Percentiles rank a stretch among this genome's conserved stretches.
Evolutionary conservation across 768 basidiomycete genomes (phyloP).

Genomic region (Psilocybe subaeruginosa): DNA sequence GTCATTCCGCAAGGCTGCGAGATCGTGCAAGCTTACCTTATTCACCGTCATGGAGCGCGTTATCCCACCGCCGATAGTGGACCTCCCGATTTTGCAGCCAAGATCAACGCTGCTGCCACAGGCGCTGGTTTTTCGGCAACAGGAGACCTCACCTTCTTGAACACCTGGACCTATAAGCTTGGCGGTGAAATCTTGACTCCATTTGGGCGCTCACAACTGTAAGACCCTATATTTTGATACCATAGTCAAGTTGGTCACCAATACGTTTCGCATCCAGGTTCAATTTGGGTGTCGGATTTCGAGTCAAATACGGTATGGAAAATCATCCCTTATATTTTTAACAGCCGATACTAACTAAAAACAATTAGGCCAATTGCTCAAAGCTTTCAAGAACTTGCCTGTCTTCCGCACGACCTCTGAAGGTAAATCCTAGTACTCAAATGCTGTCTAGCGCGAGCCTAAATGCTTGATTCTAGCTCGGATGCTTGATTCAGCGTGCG

Average conservation of each 20-base stretch:
- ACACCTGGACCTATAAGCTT: conserved; percentile 7
- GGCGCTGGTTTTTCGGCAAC: not conserved
- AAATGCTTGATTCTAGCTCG: conserved; percentile 25
- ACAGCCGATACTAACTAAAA: not conserved
- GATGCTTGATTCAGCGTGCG: conserved; percentile 53
- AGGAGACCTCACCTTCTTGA: not conserved
- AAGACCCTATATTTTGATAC: not conserved
- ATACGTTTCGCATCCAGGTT: not conserved
- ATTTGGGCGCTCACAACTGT: not conserved
- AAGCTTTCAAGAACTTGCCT: conserved; percentile 48
- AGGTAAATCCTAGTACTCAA: conserved; percentile 28
- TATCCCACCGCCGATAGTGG: conserved; percentile 6
- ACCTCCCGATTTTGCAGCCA: not conserved
- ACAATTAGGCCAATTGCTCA: conserved; percentile 35
- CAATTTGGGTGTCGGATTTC: conserved; percentile 3
- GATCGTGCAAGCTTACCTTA: not conserved
- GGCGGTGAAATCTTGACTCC: not conserved
- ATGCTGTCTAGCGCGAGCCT: not conserved
- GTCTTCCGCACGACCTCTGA: conserved; percentile 66
- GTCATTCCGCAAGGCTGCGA: conserved; percentile 25
- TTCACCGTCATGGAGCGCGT: conserved; percentile 4
- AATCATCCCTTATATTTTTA: too few species aligned
- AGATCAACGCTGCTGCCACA: not conserved
- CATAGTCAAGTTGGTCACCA: not conserved
- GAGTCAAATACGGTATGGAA: conserved; percentile 2